Evolutionary conservation across 208 protist genomes (phyloP).

Genomic region (Tritrichomonas musculus): DNA sequence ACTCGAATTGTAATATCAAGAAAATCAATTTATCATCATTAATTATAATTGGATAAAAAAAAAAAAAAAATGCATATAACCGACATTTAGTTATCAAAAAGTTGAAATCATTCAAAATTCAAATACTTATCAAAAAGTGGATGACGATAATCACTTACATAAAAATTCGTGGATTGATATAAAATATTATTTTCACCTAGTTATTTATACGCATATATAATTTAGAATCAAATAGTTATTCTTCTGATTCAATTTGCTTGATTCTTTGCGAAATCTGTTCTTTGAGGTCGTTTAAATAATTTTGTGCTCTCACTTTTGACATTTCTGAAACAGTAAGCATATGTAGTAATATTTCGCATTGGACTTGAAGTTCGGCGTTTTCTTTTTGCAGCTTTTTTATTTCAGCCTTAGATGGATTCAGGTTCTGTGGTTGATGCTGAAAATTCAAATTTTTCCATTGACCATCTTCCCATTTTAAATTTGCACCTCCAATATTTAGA

Average conservation of each 20-base stretch:
- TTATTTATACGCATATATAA: no score
- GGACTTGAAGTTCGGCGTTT: neutral
- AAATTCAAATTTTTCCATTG: neutral
- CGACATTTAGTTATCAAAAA: no score
- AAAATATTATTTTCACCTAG: no score
- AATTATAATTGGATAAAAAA: no score
- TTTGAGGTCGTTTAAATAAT: neutral
- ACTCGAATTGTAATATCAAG: no score
- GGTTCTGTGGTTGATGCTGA: neutral
- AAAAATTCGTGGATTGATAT: no score
- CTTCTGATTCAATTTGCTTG: neutral
- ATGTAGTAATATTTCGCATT: conserved; percentile 1
- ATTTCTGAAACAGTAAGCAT: neutral
- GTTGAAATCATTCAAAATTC: no score
- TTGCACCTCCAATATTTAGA: neutral
- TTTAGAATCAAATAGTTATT: no score
- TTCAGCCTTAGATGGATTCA: neutral
- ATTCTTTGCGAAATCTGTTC: neutral
- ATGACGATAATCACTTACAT: no score
- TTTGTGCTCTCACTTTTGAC: neutral
- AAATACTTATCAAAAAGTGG: no score
- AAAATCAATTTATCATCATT: no score
- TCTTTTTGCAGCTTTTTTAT: neutral
- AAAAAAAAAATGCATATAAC: no score
- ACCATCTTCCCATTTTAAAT: neutral